phyloP scores from a whole-genome alignment of 2,329 filamentous ascomycete genomes.

The Fusarium algeriense region DNA sequence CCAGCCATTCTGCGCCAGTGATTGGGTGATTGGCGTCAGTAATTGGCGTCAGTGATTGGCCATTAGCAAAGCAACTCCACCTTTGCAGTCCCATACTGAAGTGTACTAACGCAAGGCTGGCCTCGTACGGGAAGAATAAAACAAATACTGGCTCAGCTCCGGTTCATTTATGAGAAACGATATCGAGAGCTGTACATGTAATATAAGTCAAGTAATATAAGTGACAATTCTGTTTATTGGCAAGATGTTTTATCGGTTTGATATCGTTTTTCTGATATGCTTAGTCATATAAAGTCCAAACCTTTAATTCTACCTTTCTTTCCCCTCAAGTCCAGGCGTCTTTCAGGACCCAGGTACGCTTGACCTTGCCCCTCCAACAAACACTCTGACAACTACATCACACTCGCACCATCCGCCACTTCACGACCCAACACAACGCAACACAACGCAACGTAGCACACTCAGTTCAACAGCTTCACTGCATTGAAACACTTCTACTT shows the following conservation, averaged over 20 bases:
- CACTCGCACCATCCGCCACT: not conserved
- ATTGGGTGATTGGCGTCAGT: no score
- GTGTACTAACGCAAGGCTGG: slow-evolving; percentile 40
- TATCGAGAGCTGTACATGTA: not conserved
- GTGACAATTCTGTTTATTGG: not conserved
- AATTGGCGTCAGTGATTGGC: slow-evolving; percentile 26
- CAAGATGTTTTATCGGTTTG: not conserved
- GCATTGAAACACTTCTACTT: not conserved
- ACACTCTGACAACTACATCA: slow-evolving; percentile 38
- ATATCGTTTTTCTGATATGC: not conserved
- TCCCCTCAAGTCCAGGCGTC: not conserved
- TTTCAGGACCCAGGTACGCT: slow-evolving; percentile 11
- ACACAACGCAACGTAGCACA: not conserved
- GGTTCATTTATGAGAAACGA: not conserved
- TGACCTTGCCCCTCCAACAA: slow-evolving; percentile 42
- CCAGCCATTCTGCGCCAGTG: not conserved
- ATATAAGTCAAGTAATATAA: not conserved
- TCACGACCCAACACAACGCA: not conserved
- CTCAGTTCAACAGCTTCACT: not conserved
- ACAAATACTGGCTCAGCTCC: not conserved
- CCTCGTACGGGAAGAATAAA: slow-evolving; percentile 19
- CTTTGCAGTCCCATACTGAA: slow-evolving; percentile 2
- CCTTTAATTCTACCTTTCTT: not conserved
- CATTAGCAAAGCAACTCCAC: not conserved
- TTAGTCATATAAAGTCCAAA: not conserved